Evolutionary conservation across 148 eudicot genomes (phyloP).

Genomic region (Mesembryanthemum crystallinum): DNA sequence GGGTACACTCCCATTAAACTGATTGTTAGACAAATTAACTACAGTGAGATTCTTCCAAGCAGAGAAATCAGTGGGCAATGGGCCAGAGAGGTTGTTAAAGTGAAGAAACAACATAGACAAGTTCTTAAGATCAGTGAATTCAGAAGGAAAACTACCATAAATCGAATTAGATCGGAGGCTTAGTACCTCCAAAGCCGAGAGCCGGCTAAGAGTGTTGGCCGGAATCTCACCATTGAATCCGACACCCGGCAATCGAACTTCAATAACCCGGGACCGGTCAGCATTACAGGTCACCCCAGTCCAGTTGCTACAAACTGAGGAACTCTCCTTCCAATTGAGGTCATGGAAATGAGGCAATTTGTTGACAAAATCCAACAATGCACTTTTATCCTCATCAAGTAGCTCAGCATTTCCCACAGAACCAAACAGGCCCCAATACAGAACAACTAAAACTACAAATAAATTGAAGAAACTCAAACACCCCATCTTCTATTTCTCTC

Average conservation of each 20-base stretch:
- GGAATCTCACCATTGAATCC: slow-evolving; percentile 80
- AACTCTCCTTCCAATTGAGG: slow-evolving; percentile 54
- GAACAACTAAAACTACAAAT: slow-evolving; percentile 21
- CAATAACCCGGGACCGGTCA: slow-evolving; percentile 48
- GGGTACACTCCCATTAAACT: slow-evolving; percentile 67
- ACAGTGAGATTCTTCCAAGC: slow-evolving; percentile 52
- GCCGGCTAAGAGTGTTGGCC: slow-evolving; percentile 50
- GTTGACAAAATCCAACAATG: slow-evolving; percentile 57
- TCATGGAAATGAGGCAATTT: slow-evolving; percentile 46
- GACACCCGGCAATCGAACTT: slow-evolving; percentile 62
- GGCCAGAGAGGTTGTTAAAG: slow-evolving; percentile 59
- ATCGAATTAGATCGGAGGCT: slow-evolving; percentile 75
- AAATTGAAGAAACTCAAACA: slow-evolving; percentile 8
- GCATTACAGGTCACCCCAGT: slow-evolving; percentile 63
- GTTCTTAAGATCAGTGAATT: slow-evolving; percentile 47
- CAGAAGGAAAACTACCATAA: slow-evolving; percentile 66
- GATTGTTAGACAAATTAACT: slow-evolving; percentile 65
- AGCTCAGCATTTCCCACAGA: slow-evolving; percentile 24
- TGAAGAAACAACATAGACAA: slow-evolving; percentile 70
- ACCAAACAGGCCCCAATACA: slow-evolving; percentile 23
- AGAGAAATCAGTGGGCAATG: slow-evolving; percentile 66
- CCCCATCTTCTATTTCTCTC: slow-evolving; percentile 38
- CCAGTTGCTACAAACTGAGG: slow-evolving; percentile 66
- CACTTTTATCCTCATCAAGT: slow-evolving; percentile 56
- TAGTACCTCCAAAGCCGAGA: slow-evolving; percentile 60